These are phyloP conservation scores for Metschnikowia continentalis DNA, from an alignment of 805 yeast species.

Conservation along the genomic window DNA sequence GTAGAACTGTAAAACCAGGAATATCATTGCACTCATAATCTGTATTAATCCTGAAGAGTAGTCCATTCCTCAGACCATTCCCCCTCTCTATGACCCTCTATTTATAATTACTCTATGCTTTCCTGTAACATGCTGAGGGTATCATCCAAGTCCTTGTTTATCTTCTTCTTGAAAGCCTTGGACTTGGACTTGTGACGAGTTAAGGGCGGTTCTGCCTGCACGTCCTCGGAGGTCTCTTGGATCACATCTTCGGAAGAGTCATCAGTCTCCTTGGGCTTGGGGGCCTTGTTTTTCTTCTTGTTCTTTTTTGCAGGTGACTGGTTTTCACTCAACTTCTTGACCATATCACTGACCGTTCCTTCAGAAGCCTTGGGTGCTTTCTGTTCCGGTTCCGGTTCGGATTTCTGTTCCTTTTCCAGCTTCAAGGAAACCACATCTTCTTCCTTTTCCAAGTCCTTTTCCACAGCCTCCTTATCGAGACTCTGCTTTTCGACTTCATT, in stretches of 20 bases:
- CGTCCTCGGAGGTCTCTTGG: slow-evolving; percentile 10
- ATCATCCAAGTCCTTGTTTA: slow-evolving; percentile 32
- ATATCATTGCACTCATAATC: no score
- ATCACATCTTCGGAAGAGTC: background rate
- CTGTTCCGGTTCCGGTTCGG: background rate
- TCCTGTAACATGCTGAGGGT: slow-evolving; percentile 40
- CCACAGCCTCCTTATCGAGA: background rate
- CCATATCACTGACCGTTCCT: background rate
- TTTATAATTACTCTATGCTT: slow-evolving; percentile 20
- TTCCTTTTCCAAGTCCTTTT: background rate
- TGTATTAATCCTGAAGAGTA: no score
- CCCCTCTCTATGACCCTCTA: no score
- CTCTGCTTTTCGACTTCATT: background rate
- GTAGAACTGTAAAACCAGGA: no score
- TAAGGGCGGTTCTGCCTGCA: slow-evolving; percentile 17
- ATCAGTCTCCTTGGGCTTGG: background rate
- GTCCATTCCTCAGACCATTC: no score
- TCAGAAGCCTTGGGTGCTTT: no score
- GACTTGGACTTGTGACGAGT: slow-evolving; percentile 29
- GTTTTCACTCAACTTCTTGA: background rate
- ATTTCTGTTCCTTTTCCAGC: background rate
- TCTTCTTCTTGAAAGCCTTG: slow-evolving; percentile 31
- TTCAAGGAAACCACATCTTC: background rate
- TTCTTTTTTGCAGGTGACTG: background rate
- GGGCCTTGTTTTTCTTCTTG: background rate